These are phyloP conservation scores for Stentor roeselii DNA, from an alignment of 73 alveolate genomes.

Conservation along the genomic window DNA sequence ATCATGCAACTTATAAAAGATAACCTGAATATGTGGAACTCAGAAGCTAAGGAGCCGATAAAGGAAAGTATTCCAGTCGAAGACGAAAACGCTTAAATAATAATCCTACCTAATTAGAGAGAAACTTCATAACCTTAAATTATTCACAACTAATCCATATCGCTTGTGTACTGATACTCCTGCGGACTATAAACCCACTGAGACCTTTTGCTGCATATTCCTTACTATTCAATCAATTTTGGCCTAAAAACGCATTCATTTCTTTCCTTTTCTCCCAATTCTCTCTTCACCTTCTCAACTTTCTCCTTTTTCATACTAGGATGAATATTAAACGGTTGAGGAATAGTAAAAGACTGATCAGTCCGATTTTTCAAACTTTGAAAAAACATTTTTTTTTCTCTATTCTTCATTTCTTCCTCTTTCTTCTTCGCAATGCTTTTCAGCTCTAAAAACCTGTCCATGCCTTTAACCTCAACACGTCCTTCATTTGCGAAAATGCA, in stretches of 20 bases:
- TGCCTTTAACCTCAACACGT: background rate
- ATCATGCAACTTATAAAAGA: slow-evolving; percentile 27
- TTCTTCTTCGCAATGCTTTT: background rate
- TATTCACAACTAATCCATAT: too few relatives aligned
- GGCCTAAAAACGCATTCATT: background rate
- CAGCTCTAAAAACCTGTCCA: slow-evolving; percentile 17
- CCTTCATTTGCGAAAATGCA: background rate
- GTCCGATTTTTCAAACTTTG: background rate
- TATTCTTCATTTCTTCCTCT: background rate
- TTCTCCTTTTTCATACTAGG: background rate
- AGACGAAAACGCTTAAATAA: too few relatives aligned
- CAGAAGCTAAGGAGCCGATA: background rate
- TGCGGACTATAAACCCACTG: background rate
- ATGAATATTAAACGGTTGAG: slow-evolving; percentile 12
- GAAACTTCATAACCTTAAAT: too few relatives aligned
- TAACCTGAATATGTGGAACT: background rate
- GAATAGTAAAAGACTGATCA: background rate
- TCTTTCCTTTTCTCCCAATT: background rate
- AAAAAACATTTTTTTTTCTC: slow-evolving; percentile 13
- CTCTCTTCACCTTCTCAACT: slow-evolving; percentile 4
- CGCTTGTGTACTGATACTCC: background rate
- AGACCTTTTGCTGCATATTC: background rate
- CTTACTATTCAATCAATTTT: background rate
- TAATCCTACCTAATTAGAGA: too few relatives aligned
- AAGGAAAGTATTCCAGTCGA: background rate